Evolutionary conservation across 371 early-diverging fungal genomes (phyloP).

Genomic region (Zopfochytrium polystomum): DNA sequence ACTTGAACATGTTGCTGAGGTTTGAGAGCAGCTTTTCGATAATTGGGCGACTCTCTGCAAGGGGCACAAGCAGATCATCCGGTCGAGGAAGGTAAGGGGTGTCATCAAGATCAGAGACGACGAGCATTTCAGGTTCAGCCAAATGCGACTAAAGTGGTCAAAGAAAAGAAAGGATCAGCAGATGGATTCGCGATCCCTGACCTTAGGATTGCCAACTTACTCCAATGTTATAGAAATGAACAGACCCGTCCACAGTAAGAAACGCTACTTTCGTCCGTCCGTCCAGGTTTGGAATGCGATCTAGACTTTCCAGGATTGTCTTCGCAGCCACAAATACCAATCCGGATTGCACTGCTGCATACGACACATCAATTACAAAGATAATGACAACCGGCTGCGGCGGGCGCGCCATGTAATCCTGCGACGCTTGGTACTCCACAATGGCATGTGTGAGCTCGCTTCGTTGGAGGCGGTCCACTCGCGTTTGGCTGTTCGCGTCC

Average conservation of each 20-base stretch:
- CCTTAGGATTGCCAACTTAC: constrained; percentile 23
- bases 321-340: constrained; percentile 62
- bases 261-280: constrained; percentile 80
- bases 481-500: constrained; percentile 70
- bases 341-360: constrained; percentile 74
- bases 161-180: background rate
- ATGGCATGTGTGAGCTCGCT: constrained; percentile 79
- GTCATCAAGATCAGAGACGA: constrained; percentile 85
- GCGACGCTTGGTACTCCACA: constrained; percentile 87
- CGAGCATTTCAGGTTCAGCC: constrained; percentile 84
- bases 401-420: constrained; percentile 82
- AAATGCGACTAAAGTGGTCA: constrained; percentile 4
- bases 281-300: constrained; percentile 81
- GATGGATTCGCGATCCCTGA: background rate
- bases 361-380: constrained; percentile 89
- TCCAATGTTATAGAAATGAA: constrained; percentile 86
- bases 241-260: constrained; percentile 78
- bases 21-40: constrained; percentile 70
- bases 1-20: constrained; percentile 77
- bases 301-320: constrained; percentile 75
- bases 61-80: constrained; percentile 75
- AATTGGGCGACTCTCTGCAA: constrained; percentile 64
- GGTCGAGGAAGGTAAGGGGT: constrained; percentile 80
- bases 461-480: constrained; percentile 75
- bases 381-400: constrained; percentile 89